These are phyloP conservation scores for Coleophoma cylindrospora DNA, from an alignment of 2,329 filamentous ascomycete species.

Conservation along the genomic window DNA sequence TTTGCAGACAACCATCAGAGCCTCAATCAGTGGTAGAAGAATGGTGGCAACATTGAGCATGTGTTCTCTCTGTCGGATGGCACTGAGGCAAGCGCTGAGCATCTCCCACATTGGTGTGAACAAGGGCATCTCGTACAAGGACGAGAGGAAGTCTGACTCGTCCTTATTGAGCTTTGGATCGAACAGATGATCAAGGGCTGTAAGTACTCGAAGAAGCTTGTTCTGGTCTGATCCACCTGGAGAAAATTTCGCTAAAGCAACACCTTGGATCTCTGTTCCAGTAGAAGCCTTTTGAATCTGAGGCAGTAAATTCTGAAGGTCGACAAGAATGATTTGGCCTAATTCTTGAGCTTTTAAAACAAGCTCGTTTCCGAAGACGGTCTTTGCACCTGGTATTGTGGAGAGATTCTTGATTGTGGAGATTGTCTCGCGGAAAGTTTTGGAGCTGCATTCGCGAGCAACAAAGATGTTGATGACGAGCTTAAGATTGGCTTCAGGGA, in stretches of 20 bases:
- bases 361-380: conserved; percentile 88
- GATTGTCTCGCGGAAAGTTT: conserved; percentile 96
- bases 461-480: conserved; percentile 96
- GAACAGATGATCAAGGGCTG: conserved; percentile 92
- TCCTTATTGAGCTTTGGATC: conserved; percentile 63
- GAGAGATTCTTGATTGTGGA: conserved; percentile 99
- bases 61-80: conserved; percentile 86
- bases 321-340: conserved; percentile 77
- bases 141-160: conserved; percentile 70
- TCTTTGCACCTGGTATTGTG: conserved; percentile 83
- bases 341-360: conserved; percentile 81
- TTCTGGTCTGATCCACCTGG: conserved; percentile 94
- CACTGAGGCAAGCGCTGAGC: conserved; percentile 79
- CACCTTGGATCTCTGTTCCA: conserved; percentile 90
- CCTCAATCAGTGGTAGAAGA: conserved; percentile 87
- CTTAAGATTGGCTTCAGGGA: conserved; percentile 84
- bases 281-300: conserved; percentile 84
- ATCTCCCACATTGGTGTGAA: conserved; percentile 91
- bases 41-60: conserved; percentile 98
- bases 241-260: conserved; percentile 92
- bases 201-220: conserved; percentile 86
- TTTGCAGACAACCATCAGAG: conserved; percentile 98
- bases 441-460: conserved; percentile 91
- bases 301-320: conserved; percentile 78
- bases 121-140: conserved; percentile 84